phyloP scores from a whole-genome alignment of 768 basidiomycete genomes.

The Russula compacta region DNA sequence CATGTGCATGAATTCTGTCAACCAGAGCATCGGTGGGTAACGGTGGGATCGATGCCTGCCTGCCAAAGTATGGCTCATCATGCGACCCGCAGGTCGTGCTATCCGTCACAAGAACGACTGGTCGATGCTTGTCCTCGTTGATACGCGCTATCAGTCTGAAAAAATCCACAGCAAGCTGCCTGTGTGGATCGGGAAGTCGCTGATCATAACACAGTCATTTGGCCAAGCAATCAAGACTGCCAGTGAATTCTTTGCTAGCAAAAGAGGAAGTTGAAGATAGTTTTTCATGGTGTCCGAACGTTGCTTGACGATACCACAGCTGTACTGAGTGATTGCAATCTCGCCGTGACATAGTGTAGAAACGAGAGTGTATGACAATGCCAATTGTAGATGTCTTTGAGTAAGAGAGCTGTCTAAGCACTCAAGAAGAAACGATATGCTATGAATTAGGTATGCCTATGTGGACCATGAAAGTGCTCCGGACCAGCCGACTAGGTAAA shows the following conservation, averaged over 20 bases:
- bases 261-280: not conserved
- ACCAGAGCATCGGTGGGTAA: constrained; percentile 85
- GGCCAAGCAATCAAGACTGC: constrained; percentile 16
- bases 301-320: not conserved
- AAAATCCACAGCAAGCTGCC: constrained; percentile 78
- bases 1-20: constrained; percentile 89
- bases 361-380: not conserved
- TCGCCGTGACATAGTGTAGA: not conserved
- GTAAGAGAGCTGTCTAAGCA: not conserved
- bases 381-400: not conserved
- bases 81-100: constrained; percentile 57
- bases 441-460: no score
- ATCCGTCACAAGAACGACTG: constrained; percentile 89
- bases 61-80: not conserved
- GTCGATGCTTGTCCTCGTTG: constrained; percentile 83
- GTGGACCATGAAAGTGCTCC: not conserved
- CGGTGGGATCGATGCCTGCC: not conserved
- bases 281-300: not conserved
- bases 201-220: constrained; percentile 10
- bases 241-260: constrained; percentile 14
- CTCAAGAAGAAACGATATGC: not conserved
- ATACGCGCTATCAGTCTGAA: constrained; percentile 64
- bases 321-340: not conserved
- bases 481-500: not conserved
- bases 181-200: constrained; percentile 65